These are phyloP conservation scores for Pseudogymnoascus sp. DNA, from an alignment of 2,329 filamentous ascomycete species.

Conservation along the genomic window DNA sequence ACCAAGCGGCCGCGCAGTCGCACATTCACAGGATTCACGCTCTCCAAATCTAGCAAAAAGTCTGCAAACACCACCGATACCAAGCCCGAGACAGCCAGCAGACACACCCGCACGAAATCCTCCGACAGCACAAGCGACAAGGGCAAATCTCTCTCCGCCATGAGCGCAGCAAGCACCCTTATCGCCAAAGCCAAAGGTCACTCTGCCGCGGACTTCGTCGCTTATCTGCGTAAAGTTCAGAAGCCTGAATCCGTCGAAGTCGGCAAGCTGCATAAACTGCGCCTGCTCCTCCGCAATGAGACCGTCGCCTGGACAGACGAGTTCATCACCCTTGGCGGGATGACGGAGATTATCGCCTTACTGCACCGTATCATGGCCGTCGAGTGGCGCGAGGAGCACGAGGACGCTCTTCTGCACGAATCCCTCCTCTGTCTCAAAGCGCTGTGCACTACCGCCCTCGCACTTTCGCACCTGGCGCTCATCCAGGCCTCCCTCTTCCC, in stretches of 20 bases:
- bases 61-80: constrained; percentile 26
- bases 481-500: constrained; percentile 80
- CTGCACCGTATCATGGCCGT: constrained; percentile 89
- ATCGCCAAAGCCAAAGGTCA: constrained; percentile 65
- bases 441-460: constrained; percentile 82
- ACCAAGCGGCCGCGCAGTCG: constrained; percentile 57
- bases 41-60: constrained; percentile 57
- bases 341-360: constrained; percentile 81
- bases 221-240: constrained; percentile 71
- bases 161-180: constrained; percentile 47
- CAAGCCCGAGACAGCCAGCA: constrained; percentile 55
- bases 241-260: constrained; percentile 81
- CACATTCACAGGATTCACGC: constrained; percentile 68
- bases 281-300: constrained; percentile 83
- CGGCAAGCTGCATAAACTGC: constrained; percentile 89
- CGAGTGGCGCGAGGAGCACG: constrained; percentile 97
- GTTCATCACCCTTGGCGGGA: constrained; percentile 82
- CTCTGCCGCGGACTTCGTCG: constrained; percentile 73
- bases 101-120: constrained; percentile 64
- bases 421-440: constrained; percentile 89
- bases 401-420: constrained; percentile 87
- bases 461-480: constrained; percentile 69
- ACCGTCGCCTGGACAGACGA: constrained; percentile 91
- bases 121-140: constrained; percentile 60
- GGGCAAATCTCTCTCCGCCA: constrained; percentile 44